phyloP scores from a whole-genome alignment of 192 early-diverging fungal genomes.

The Coemansia aciculifera region DNA sequence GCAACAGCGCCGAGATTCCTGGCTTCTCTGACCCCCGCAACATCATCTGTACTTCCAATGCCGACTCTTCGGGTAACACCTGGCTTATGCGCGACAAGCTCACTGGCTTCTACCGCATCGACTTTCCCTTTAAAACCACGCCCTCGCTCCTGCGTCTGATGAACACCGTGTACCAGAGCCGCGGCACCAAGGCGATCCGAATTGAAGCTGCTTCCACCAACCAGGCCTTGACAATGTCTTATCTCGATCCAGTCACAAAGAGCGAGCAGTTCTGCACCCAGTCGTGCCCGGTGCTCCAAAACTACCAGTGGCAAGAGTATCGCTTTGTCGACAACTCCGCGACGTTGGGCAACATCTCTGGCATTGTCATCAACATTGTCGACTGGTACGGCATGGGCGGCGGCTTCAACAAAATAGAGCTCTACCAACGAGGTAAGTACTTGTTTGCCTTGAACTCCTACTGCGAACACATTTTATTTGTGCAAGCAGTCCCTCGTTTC shows the following conservation, averaged over 20 bases:
- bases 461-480: conserved; percentile 2
- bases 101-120: conserved; percentile 67
- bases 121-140: conserved; percentile 58
- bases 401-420: conserved; percentile 52
- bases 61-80: conserved; percentile 51
- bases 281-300: conserved; percentile 43
- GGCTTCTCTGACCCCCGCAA: conserved; percentile 51
- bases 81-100: conserved; percentile 70
- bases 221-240: conserved; percentile 60
- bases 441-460: not conserved
- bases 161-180: conserved; percentile 59
- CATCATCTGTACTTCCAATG: conserved; percentile 49
- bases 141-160: conserved; percentile 68
- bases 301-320: conserved; percentile 53
- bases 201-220: conserved; percentile 61
- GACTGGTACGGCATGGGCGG: conserved; percentile 60
- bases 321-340: conserved; percentile 49
- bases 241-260: conserved; percentile 61
- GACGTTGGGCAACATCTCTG: conserved; percentile 51
- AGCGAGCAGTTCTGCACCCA: conserved; percentile 38
- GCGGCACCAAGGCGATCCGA: conserved; percentile 70
- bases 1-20: conserved; percentile 51
- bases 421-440: conserved; percentile 53
- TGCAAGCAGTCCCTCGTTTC: not conserved
- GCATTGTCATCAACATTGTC: conserved; percentile 60